Conservation (phyloP, 305 asterid species). For the Rubia peregrina region DNA sequence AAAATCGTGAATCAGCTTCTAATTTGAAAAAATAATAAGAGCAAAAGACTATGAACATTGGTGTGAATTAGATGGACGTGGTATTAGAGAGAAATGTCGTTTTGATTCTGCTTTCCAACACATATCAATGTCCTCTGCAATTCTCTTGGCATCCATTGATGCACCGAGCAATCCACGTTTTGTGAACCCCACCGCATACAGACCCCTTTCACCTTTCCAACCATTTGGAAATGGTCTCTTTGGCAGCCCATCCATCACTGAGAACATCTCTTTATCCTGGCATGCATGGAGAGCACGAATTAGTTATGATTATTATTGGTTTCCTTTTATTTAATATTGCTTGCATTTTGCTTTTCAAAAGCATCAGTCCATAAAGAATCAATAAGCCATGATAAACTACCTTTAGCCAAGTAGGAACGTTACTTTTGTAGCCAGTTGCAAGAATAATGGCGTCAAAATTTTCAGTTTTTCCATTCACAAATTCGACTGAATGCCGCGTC, state of each 20-base stretch:
- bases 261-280: constrained; percentile 79
- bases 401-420: constrained; percentile 89
- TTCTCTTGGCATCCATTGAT: constrained; percentile 83
- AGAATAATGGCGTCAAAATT: constrained; percentile 64
- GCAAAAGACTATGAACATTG: neutral
- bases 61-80: constrained; percentile 18
- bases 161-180: constrained; percentile 97
- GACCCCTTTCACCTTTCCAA: constrained; percentile 87
- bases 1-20: constrained; percentile 12
- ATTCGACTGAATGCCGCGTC: constrained; percentile 44
- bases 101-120: constrained; percentile 32
- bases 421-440: constrained; percentile 95
- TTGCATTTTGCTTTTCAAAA: neutral
- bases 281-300: neutral
- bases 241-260: constrained; percentile 81
- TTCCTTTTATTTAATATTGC: no score
- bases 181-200: constrained; percentile 93
- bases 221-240: constrained; percentile 84
- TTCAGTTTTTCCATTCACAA: constrained; percentile 57
- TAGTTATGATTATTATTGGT: neutral
- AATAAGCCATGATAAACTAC: constrained; percentile 24
- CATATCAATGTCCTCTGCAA: constrained; percentile 53
- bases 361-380: neutral
- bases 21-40: neutral
- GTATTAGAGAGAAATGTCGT: constrained; percentile 22